Evolutionary conservation across 768 basidiomycete species (phyloP).

Genomic region (Termitomyces eurrhizus): DNA sequence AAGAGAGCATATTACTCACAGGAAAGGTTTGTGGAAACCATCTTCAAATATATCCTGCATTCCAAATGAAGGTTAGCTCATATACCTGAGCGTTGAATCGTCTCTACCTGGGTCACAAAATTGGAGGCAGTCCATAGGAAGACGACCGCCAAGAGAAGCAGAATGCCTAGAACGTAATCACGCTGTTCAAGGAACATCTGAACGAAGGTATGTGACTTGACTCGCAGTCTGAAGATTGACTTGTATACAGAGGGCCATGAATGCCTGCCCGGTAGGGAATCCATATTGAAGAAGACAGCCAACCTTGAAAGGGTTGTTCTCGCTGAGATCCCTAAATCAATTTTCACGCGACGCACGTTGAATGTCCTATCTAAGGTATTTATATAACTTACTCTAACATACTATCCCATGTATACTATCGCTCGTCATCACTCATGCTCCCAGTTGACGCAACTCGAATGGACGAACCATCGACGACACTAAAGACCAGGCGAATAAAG

Average conservation of each 20-base stretch:
- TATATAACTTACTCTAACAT: not conserved
- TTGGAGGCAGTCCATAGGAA: constrained; percentile 86
- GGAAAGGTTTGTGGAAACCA: constrained; percentile 87
- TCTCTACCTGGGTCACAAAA: constrained; percentile 76
- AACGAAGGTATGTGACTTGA: not conserved
- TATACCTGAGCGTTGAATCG: not conserved
- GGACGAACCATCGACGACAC: not conserved
- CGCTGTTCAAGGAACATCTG: constrained; percentile 20
- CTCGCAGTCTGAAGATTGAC: constrained; percentile 2
- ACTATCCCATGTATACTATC: not conserved
- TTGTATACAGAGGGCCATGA: not conserved
- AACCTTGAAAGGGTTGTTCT: not conserved
- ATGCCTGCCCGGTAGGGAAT: not conserved
- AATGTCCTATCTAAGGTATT: not conserved
- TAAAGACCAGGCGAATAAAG: not conserved
- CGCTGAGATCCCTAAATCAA: not conserved
- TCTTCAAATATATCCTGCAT: constrained; percentile 44
- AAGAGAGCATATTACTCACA: constrained; percentile 37
- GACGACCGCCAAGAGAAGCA: constrained; percentile 70
- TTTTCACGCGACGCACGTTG: not conserved
- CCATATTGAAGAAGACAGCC: constrained; percentile 3
- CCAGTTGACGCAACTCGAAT: not conserved
- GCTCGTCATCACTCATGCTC: not conserved
- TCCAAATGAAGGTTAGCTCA: not conserved
- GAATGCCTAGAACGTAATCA: constrained; percentile 55